Base-by-base conservation (phyloP, 2,329 filamentous ascomycete species). In the Monosporascus sp. region DNA sequence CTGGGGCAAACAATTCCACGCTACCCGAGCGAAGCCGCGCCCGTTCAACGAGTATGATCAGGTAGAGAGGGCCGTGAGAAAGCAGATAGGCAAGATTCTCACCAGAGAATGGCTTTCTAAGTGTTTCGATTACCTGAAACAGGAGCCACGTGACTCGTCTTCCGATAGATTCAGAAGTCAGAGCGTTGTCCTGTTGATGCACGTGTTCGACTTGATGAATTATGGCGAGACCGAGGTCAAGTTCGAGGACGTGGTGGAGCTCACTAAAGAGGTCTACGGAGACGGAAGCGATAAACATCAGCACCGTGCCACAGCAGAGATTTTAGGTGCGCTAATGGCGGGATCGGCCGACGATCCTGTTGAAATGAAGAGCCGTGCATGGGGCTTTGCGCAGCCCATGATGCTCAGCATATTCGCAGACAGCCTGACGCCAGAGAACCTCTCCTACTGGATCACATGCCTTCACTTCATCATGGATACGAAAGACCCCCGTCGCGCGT, bases 221-320 rank as follows among this genome's bases (percentile, higher is more conserved):
- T 85, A 88, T 62, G 90, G 85, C 1, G 74, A 89, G 50, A 91
- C 94, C 0, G 75, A 78, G 15, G 87, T 88, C 24, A 95, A 84
- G 0, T 89, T 97, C 62, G 85, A 93, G 6, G 94, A 99, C 51
- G 85, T 99, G 68, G 88, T 93, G 65, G 86, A 92, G 61, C 78
- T 97, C 55, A 83, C 89, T 5, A 76, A 81, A 54, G 82, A 83
- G 2, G 84, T 95, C 0, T 97, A 90, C 64, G 93, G 86, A 15
- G 93, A 99, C 68, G 94, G 95, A 9, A 94, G 86, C 62, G 94
- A 99, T 68, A 97, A 97, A 71, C 94, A 99, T 69, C 93, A 99
- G 68, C 94, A 99, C 68, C 89, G 94, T 50, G 94, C 94, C 17
- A 96, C 94, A 2, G 84, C 94, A 0, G 94, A 99, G 71, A 97